phyloP scores from a whole-genome alignment of 78 protist genomes.

The Mantamonas sphyraenae region DNA sequence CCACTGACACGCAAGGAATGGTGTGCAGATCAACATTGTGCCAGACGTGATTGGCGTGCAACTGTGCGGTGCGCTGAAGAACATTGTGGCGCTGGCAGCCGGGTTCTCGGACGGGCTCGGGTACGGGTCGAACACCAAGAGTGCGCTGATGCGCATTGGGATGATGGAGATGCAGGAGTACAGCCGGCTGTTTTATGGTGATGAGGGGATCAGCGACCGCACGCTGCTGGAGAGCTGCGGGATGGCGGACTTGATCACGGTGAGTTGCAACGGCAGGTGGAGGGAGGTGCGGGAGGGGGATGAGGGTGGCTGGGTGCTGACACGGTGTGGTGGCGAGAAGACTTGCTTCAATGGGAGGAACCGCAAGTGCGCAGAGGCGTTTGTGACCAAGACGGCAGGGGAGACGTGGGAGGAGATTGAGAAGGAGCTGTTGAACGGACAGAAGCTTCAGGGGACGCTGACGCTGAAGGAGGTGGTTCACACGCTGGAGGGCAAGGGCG shows the following conservation, averaged over 20 bases:
- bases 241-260: constrained; percentile 62
- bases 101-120: constrained; percentile 61
- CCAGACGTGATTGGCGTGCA: constrained; percentile 40
- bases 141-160: constrained; percentile 63
- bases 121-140: constrained; percentile 60
- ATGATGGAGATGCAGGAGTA: constrained; percentile 47
- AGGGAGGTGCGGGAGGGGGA: no score
- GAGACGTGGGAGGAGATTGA: constrained; percentile 38
- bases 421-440: constrained; percentile 51
- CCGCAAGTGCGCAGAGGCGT: constrained; percentile 42
- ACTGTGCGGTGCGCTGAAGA: constrained; percentile 62
- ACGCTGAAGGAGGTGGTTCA: constrained; percentile 43
- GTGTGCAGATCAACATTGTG: constrained; percentile 19
- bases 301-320: no score
- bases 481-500: not conserved
- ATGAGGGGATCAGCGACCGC: not conserved
- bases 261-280: no score
- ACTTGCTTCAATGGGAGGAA: constrained; percentile 67
- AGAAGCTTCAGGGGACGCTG: constrained; percentile 59
- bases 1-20: no score
- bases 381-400: constrained; percentile 20
- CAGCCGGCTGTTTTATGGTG: constrained; percentile 13
- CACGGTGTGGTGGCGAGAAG: no score
- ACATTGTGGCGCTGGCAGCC: constrained; percentile 62
- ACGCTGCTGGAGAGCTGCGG: constrained; percentile 64